These are phyloP conservation scores for Kuraishia capsulata DNA, from an alignment of 805 yeast genomes.

Conservation along the genomic window DNA sequence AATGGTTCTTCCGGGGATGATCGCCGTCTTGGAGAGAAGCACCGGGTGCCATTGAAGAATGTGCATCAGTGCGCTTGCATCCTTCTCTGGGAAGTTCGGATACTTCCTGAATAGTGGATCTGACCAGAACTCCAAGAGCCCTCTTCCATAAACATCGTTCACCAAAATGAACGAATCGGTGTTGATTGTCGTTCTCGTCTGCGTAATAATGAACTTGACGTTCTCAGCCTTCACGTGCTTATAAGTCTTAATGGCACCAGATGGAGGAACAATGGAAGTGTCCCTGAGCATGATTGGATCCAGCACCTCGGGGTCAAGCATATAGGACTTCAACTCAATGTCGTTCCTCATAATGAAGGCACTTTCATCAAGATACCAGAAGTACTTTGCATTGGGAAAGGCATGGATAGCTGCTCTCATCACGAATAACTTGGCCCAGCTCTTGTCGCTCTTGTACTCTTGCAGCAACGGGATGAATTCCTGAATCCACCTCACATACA, in stretches of 20 bases:
- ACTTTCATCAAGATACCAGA: slow-evolving; percentile 81
- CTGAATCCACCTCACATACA: slow-evolving; percentile 77
- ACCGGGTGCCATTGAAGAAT: slow-evolving; percentile 93
- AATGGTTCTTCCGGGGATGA: slow-evolving; percentile 57
- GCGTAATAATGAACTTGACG: slow-evolving; percentile 59
- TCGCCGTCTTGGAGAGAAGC: slow-evolving; percentile 59
- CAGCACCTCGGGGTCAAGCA: slow-evolving; percentile 53
- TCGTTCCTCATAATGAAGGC: slow-evolving; percentile 67
- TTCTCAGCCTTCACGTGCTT: slow-evolving; percentile 44
- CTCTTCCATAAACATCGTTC: slow-evolving; percentile 55
- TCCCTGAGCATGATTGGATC: slow-evolving; percentile 58
- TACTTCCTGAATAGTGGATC: slow-evolving; percentile 66
- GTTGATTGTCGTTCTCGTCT: slow-evolving; percentile 53
- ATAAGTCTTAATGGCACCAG: slow-evolving; percentile 61
- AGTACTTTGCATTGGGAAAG: slow-evolving; percentile 83
- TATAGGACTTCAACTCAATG: slow-evolving; percentile 47
- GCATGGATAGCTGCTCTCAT: slow-evolving; percentile 89
- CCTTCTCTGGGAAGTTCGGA: slow-evolving; percentile 47
- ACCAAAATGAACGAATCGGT: slow-evolving; percentile 64
- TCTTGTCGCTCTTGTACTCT: slow-evolving; percentile 32
- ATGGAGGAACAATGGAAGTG: slow-evolving; percentile 64
- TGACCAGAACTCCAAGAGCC: slow-evolving; percentile 71
- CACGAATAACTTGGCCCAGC: slow-evolving; percentile 57
- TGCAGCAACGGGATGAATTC: slow-evolving; percentile 65
- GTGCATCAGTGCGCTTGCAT: slow-evolving; percentile 72